phyloP scores from a whole-genome alignment of 305 asterid genomes.

The Salvia sclarea region DNA sequence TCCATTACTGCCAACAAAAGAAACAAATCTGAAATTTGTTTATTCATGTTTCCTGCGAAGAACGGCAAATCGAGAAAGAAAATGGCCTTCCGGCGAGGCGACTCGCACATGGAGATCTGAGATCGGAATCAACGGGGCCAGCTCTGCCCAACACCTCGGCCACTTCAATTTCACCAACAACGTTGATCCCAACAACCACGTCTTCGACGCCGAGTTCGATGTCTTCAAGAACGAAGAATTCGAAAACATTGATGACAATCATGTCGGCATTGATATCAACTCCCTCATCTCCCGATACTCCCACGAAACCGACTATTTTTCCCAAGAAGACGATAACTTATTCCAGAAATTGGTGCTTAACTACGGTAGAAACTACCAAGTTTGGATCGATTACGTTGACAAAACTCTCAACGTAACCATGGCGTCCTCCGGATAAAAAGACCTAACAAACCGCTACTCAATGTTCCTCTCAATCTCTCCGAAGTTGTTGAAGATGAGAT shows the following conservation, averaged over 20 bases:
- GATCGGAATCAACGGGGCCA: slow-evolving; percentile 50
- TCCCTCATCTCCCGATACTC: slow-evolving; percentile 52
- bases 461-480: slow-evolving; percentile 50
- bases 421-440: slow-evolving; percentile 54
- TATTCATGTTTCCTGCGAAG: too few species aligned
- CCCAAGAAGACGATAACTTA: slow-evolving; percentile 28
- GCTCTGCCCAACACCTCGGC: slow-evolving; percentile 55
- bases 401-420: slow-evolving; percentile 55
- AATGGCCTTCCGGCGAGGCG: too few species aligned
- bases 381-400: slow-evolving; percentile 69
- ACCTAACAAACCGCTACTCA: slow-evolving; percentile 57
- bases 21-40: too few species aligned
- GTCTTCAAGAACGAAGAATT: slow-evolving; percentile 67
- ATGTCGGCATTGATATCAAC: slow-evolving; percentile 67
- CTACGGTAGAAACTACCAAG: slow-evolving; percentile 63
- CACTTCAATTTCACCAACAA: slow-evolving; percentile 51
- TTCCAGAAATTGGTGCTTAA: slow-evolving; percentile 47
- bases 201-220: slow-evolving; percentile 73
- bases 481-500: slow-evolving; percentile 57
- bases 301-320: slow-evolving; percentile 60
- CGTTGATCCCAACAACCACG: slow-evolving; percentile 43
- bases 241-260: slow-evolving; percentile 46
- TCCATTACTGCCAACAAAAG: too few species aligned
- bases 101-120: too few species aligned
- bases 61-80: too few species aligned